A percentile compares a stretch with the other conserved stretches of the same genome.
Conservation (phyloP, 2,329 filamentous ascomycete genomes). For the Pestalotiopsis sp. region DNA sequence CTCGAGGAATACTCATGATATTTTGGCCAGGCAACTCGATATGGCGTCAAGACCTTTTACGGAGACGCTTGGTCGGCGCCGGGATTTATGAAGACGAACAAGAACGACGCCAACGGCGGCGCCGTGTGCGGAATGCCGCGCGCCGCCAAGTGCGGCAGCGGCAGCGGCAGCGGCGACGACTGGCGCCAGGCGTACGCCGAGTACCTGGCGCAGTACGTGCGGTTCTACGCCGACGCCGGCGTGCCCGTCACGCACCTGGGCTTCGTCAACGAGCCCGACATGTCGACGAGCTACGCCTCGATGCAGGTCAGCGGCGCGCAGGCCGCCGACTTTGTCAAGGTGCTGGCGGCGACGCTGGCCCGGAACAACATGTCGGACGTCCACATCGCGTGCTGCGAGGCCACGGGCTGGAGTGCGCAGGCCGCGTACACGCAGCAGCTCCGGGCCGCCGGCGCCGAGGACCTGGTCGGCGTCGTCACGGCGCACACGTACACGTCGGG, state of each 20-base stretch:
- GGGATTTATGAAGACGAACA: conserved; percentile 38
- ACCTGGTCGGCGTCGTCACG: conserved; percentile 42
- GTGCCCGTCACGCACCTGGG: conserved; percentile 23
- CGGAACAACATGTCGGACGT: conserved; percentile 21
- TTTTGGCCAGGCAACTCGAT: conserved; percentile 18
- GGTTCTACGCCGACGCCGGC: conserved; percentile 29
- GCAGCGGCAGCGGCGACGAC: conserved; percentile 32
- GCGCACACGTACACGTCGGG: conserved; percentile 44
- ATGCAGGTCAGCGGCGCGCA: conserved; percentile 50
- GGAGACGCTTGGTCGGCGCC: conserved; percentile 38
- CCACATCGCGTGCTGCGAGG: conserved; percentile 44
- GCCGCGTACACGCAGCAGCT: conserved; percentile 17
- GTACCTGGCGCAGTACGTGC: conserved; percentile 40
- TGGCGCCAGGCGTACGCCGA: conserved; percentile 41
- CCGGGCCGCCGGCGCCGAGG: conserved; percentile 30
- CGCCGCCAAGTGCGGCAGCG: conserved; percentile 12
- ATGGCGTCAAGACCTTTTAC: conserved; percentile 49
- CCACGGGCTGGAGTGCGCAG: conserved; percentile 35
- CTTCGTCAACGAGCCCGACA: conserved; percentile 31
- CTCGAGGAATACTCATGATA: not conserved
- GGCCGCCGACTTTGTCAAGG: conserved; percentile 53
- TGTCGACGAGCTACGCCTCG: conserved; percentile 40
- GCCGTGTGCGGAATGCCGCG: conserved; percentile 35
- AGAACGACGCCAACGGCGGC: conserved; percentile 27
- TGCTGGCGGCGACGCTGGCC: conserved; percentile 46